Evolutionary conservation across 345 rosid genomes (phyloP), one percentile per base, ranked within the genome.

Genomic region (Schrenkiella parvula): DNA sequence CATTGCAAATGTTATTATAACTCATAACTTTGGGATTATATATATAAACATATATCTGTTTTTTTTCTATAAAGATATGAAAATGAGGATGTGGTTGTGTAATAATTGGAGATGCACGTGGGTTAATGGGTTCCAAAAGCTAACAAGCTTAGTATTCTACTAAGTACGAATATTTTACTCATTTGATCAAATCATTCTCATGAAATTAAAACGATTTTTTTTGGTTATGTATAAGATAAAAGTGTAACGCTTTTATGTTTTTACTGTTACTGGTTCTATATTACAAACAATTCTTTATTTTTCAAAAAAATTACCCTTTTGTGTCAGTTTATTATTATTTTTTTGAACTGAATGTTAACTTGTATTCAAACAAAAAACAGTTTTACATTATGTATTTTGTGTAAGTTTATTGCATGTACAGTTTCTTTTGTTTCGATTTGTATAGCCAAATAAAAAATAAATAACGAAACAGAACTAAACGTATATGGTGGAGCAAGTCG

Each of bases 31-130:
- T 71, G 48, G n/a, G 70, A 37, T 47, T 58, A 10, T 67, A 25
- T 63, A 17, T 72, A 43, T 32, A 34, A 35, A 64, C 46, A 18
- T 53, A 43, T 23, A 23, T 50, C 18, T 19, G 14, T 21, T 21
- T 63, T 53, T 63, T 23, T 37, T 34, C 47, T 50, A 38, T 18
- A 66, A 64, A 35, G 73, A 78, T 66, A 77, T 72, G 80, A 83
- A 62, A 70, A 13, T 2, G 43, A 35, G 35, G 68, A 62, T 29
- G 79, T 78, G 74, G 68, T 61, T 50, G 82, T 52, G 88, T 76
- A 79, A 87, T 84, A 76, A 89, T 85, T 79, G 84, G 74, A 76
- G 61, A 80, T 64, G 79, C 89, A 86, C 95, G 88, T 91, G 92
- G 80, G 42, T 54, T 70, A 32, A 51, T 48, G 71, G 64, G 38